Conservation (phyloP, 73 alveolate species). For the Uronychia binucleata region DNA sequence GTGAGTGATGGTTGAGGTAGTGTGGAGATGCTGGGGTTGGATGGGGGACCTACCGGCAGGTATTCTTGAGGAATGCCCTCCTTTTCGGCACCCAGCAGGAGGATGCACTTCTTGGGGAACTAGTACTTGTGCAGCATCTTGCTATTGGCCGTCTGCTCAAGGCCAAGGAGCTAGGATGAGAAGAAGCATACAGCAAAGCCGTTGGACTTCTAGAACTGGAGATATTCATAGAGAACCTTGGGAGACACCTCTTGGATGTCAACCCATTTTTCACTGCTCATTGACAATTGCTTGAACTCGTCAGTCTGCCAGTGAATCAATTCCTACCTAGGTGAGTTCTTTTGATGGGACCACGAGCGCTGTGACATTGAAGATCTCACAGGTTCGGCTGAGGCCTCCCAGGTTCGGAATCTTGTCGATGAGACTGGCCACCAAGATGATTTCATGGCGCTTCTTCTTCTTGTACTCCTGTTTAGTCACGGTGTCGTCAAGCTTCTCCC, state of each 20-base stretch:
- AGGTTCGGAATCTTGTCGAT: constrained; percentile 92
- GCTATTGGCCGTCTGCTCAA: constrained; percentile 92
- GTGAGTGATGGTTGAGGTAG: no score
- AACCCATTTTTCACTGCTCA: constrained; percentile 87
- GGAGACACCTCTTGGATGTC: constrained; percentile 81
- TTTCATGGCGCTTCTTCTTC: constrained; percentile 55
- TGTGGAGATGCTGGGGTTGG: no score
- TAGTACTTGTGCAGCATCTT: constrained; percentile 75
- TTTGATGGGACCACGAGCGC: constrained; percentile 84
- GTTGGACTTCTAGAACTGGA: constrained; percentile 77
- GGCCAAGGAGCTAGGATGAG: constrained; percentile 64
- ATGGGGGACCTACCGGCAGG: constrained; percentile 1
- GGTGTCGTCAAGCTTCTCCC: constrained; percentile 58
- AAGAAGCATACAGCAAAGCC: constrained; percentile 63
- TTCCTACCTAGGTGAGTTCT: constrained; percentile 15
- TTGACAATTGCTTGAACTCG: constrained; percentile 80
- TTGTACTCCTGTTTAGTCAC: constrained; percentile 18
- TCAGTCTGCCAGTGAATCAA: constrained; percentile 39
- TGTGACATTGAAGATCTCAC: constrained; percentile 91
- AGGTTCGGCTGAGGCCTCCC: constrained; percentile 89
- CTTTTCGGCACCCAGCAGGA: constrained; percentile 91
- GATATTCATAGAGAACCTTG: constrained; percentile 80
- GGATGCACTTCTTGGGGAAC: constrained; percentile 86
- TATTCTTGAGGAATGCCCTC: constrained; percentile 93
- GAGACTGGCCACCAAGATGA: constrained; percentile 70